phyloP scores from a whole-genome alignment of 2,329 filamentous ascomycete genomes.

The Diaporthe sp. region DNA sequence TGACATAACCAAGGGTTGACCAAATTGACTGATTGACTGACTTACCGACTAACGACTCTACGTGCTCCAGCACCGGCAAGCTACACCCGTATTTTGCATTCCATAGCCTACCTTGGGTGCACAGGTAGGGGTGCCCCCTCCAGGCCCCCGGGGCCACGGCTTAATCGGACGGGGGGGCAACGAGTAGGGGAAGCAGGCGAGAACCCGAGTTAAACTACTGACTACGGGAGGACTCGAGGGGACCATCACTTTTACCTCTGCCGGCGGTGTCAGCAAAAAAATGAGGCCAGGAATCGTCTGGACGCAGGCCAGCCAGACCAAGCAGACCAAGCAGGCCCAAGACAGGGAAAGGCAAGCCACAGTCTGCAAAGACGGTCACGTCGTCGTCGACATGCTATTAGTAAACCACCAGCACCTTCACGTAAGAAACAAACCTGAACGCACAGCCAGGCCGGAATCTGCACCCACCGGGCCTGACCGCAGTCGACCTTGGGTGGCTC shows the following conservation, averaged over 20 bases:
- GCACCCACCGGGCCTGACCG: slow-evolving; percentile 32
- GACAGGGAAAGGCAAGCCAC: not conserved
- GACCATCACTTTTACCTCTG: not conserved
- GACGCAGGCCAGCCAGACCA: slow-evolving; percentile 1
- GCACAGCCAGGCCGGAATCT: slow-evolving; percentile 33
- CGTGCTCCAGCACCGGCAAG: not conserved
- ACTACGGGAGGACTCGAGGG: not conserved
- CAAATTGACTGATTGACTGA: slow-evolving; percentile 20
- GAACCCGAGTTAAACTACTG: not conserved
- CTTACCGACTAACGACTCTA: not conserved
- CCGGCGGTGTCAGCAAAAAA: not conserved
- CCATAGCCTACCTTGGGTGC: not conserved
- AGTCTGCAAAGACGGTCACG: slow-evolving; percentile 10
- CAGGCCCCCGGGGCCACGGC: not conserved
- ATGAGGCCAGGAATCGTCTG: not conserved
- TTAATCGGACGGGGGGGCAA: slow-evolving; percentile 11
- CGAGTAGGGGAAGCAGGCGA: slow-evolving; percentile 1
- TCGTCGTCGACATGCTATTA: slow-evolving; percentile 23
- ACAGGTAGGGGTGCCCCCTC: slow-evolving; percentile 9
- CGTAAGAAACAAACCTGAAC: slow-evolving; percentile 26
- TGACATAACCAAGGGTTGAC: slow-evolving; percentile 16
- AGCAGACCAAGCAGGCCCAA: not conserved
- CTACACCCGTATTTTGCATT: slow-evolving; percentile 6
- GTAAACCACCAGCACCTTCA: slow-evolving; percentile 20
- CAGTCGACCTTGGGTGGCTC: slow-evolving; percentile 15